phyloP scores from a whole-genome alignment of 768 basidiomycete genomes.

The Trametes cubensis region DNA sequence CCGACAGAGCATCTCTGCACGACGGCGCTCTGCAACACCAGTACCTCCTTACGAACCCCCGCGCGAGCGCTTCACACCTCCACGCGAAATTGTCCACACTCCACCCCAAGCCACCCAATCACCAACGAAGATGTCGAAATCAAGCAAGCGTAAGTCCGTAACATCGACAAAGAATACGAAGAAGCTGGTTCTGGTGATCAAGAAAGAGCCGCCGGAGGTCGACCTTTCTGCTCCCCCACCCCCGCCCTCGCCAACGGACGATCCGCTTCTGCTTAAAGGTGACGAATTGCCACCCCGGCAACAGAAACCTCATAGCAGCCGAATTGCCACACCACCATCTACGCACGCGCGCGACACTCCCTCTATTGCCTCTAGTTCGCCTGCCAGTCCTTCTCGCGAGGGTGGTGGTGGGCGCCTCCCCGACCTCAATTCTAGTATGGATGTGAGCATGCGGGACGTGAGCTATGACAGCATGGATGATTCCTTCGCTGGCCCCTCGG shows the following conservation, averaged over 20 bases:
- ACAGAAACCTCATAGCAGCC: slow-evolving; percentile 10
- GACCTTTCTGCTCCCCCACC: slow-evolving; percentile 61
- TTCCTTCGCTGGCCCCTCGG: slow-evolving; percentile 12
- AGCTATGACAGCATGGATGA: slow-evolving; percentile 24
- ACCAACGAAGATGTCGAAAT: slow-evolving; percentile 38
- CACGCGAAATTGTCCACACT: slow-evolving; percentile 57
- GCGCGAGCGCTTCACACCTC: slow-evolving; percentile 68
- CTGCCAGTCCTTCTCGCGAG: slow-evolving; percentile 20
- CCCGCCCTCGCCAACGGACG: slow-evolving; percentile 75
- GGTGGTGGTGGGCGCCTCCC: slow-evolving; percentile 20
- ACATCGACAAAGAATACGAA: slow-evolving; percentile 33
- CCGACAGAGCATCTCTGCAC: slow-evolving; percentile 29
- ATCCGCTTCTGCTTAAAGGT: slow-evolving; percentile 60
- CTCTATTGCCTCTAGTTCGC: slow-evolving; percentile 38
- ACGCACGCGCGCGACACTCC: slow-evolving; percentile 42
- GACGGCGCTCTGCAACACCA: slow-evolving; percentile 55
- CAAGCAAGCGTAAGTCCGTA: slow-evolving; percentile 40
- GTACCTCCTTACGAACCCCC: slow-evolving; percentile 66
- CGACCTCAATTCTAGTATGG: slow-evolving; percentile 25
- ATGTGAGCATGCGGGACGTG: slow-evolving; percentile 15
- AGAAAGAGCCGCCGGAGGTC: slow-evolving; percentile 69
- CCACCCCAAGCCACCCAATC: slow-evolving; percentile 35
- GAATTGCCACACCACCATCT: slow-evolving; percentile 31
- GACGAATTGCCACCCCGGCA: slow-evolving; percentile 41
- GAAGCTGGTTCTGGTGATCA: slow-evolving; percentile 39